Percentiles rank a stretch among this genome's conserved stretches.
These are phyloP conservation scores for Termitomyces sp. DNA, from an alignment of 768 basidiomycete species.

Conservation along the genomic window DNA sequence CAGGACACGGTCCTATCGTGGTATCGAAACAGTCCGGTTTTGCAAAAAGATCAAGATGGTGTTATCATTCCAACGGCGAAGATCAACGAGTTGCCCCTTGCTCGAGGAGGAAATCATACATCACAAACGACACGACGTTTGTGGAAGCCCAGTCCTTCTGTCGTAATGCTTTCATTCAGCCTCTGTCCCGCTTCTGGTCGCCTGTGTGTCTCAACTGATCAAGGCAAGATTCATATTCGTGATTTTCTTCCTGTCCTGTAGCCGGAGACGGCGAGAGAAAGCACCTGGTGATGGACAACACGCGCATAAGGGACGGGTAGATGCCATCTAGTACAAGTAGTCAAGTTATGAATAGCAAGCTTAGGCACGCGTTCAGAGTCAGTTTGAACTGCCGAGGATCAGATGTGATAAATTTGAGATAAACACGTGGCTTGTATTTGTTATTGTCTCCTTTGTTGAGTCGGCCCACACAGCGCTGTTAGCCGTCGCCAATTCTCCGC, in stretches of 20 bases:
- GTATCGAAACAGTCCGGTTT: too few species aligned
- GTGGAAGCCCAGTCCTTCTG: neutral
- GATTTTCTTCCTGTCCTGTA: too few species aligned
- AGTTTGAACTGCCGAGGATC: neutral
- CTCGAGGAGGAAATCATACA: neutral
- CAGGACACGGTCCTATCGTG: too few species aligned
- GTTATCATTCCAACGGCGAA: too few species aligned
- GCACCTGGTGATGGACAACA: too few species aligned
- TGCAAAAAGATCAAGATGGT: neutral
- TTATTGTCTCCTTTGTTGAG: neutral
- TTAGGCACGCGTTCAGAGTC: neutral
- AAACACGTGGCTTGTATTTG: constrained; percentile 4
- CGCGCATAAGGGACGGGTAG: too few species aligned
- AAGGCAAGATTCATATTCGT: too few species aligned
- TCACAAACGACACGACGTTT: neutral
- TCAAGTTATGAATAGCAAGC: neutral
- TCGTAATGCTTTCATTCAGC: neutral
- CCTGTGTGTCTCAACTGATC: too few species aligned
- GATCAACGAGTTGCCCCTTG: neutral
- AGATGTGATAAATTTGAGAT: neutral
- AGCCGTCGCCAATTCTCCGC: neutral
- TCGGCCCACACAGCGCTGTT: neutral
- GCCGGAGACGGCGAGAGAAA: too few species aligned
- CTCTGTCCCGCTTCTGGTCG: too few species aligned
- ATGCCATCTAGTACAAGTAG: neutral